Evolutionary conservation across 148 eudicot genomes (phyloP), one percentile per base, ranked within the genome.

Genomic region (Vaccinium vitisidaea): DNA sequence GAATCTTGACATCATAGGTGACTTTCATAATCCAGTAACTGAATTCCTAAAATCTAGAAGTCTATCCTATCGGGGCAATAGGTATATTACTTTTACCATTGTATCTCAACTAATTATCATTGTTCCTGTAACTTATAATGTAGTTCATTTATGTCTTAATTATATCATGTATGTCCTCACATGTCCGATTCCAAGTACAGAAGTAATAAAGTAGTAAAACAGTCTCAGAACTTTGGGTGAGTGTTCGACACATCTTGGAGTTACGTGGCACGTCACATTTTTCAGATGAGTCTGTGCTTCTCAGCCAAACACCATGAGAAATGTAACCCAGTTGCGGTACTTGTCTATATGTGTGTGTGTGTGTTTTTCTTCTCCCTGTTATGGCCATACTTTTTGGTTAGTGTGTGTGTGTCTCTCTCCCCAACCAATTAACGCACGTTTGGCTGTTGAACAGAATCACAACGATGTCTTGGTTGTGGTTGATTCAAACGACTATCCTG

Each of bases 401-500:
- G 7, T 43, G 12, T 46, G 13, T 43, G 46, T 43, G 46, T 67
- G 11, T 21, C 3, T 2, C 14, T 18, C 23, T 55, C 59, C 53
- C 75, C 36, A 23, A 71, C 70, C 25, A 21, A 53, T 18, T 12
- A 27, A 69, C 43, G 53, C 25, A n/a, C 49, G 10, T 61, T 8
- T 48, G 50, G 70, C 32, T 81, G 49, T 78, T 59, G 46, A 80
- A 86, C 94, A 97, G 99, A 97, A 97, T 88, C 99, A 97, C 86
- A 92, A 87, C 87, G 98, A 97, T 92, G 99, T 97, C 76, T 82
- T 97, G 89, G 94, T 97, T 25, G 98, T 97, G 32, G 98, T 97
- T 80, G 98, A 97, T 89, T 92, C 99, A 78, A 86, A 90, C 86
- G 98, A 97, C 85, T 97, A 97, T 80, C 84, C 93, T 82, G 86